Percentiles rank a stretch among this genome's conserved stretches.
Evolutionary conservation across 768 basidiomycete species (phyloP).

Genomic region (Amanita phalloides): DNA sequence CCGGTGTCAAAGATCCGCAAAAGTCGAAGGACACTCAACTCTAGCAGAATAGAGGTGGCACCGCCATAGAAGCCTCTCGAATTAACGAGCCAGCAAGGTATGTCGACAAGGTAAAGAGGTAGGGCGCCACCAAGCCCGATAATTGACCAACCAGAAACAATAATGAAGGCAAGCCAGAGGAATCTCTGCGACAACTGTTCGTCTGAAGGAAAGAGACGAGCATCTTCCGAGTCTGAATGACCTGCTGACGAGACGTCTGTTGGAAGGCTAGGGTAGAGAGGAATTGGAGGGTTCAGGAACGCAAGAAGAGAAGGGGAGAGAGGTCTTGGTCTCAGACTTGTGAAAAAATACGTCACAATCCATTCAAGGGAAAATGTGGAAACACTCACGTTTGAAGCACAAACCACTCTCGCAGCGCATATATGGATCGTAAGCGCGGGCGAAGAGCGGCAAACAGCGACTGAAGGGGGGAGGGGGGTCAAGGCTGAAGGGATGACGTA

Average conservation of each 20-base stretch:
- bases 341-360: not conserved
- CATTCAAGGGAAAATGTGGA: not conserved
- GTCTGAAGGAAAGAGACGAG: constrained; percentile 60
- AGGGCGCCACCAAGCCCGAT: constrained; percentile 62
- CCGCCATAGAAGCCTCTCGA: constrained; percentile 38
- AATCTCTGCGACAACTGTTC: constrained; percentile 64
- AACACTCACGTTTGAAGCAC: constrained; percentile 51
- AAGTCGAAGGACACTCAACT: constrained; percentile 70
- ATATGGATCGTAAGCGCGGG: constrained; percentile 63
- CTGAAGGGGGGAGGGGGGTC: constrained; percentile 20
- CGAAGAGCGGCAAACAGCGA: constrained; percentile 56
- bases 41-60: constrained; percentile 56
- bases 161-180: constrained; percentile 53
- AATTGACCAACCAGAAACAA: constrained; percentile 57
- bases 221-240: constrained; percentile 36
- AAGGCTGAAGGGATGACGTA: not conserved
- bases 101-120: constrained; percentile 60
- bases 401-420: constrained; percentile 71
- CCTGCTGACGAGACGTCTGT: constrained; percentile 45
- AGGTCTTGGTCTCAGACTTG: constrained; percentile 53
- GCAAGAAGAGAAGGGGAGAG: constrained; percentile 49
- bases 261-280: constrained; percentile 50
- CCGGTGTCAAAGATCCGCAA: constrained; percentile 46
- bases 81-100: constrained; percentile 52
- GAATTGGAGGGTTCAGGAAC: constrained; percentile 63